Conservation (phyloP, 2,329 filamentous ascomycete genomes). For the Fusarium miscanthi region DNA sequence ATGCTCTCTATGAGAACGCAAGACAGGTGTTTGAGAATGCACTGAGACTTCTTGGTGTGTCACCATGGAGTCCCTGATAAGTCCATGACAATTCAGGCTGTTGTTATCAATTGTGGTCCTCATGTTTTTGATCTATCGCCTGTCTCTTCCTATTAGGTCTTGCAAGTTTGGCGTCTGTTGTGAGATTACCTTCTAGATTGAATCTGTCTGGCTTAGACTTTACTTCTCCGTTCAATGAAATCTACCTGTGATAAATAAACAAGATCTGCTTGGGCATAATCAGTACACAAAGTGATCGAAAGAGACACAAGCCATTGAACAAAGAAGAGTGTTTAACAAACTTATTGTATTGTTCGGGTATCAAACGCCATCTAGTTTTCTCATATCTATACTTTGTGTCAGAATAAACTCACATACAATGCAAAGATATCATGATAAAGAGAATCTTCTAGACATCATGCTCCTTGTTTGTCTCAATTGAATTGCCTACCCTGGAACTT, state of each 20-base stretch:
- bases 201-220: not conserved
- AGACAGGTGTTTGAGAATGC: conserved; percentile 46
- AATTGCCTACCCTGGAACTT: conserved; percentile 33
- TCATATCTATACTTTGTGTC: too few species aligned
- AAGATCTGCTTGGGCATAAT: fast-evolving
- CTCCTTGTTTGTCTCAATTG: not conserved
- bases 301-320: fast-evolving
- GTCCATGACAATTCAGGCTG: fast-evolving
- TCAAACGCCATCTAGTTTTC: not conserved
- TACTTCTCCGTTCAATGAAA: fast-evolving
- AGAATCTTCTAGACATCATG: conserved; percentile 30
- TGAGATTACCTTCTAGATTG: not conserved
- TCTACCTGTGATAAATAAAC: fast-evolving
- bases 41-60: conserved; percentile 54
- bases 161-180: not conserved
- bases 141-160: fast-evolving
- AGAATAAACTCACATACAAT: not conserved
- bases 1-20: conserved; percentile 65
- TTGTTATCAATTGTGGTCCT: not conserved
- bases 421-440: not conserved
- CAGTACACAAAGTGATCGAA: fast-evolving
- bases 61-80: conserved; percentile 21
- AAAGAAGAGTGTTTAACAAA: not conserved
- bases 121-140: not conserved
- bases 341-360: fast-evolving